These are phyloP conservation scores for Aspergillus awamori DNA, from an alignment of 2,329 filamentous ascomycete species.

Conservation along the genomic window DNA sequence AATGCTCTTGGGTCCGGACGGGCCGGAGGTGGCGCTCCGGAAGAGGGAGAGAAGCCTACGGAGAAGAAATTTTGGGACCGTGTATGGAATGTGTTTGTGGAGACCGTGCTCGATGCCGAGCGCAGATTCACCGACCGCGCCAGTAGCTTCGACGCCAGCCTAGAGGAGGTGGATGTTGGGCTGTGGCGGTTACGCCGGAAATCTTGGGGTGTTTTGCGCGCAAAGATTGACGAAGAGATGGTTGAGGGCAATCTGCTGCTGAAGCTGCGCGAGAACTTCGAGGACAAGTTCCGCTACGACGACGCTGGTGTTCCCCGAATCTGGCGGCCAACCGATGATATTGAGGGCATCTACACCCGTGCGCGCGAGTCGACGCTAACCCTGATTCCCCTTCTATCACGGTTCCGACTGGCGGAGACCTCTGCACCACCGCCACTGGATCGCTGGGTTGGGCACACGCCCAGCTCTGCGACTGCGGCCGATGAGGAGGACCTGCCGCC, in stretches of 20 bases:
- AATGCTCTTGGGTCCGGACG: constrained; percentile 91
- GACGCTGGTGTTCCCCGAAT: constrained; percentile 92
- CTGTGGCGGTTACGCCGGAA: constrained; percentile 91
- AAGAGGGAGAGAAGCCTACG: constrained; percentile 70
- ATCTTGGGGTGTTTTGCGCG: constrained; percentile 86
- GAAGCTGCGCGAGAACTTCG: constrained; percentile 96
- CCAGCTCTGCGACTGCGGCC: constrained; percentile 71
- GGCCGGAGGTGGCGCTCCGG: constrained; percentile 78
- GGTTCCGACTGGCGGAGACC: constrained; percentile 77
- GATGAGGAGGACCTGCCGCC: constrained; percentile 89
- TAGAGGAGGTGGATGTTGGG: constrained; percentile 88
- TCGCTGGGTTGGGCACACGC: constrained; percentile 78
- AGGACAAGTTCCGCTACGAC: constrained; percentile 98
- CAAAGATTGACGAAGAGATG: constrained; percentile 94
- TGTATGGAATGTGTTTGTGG: constrained; percentile 84
- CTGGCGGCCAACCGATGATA: constrained; percentile 95
- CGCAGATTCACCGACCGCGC: constrained; percentile 82
- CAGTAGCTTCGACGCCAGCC: constrained; percentile 88
- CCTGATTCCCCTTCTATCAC: constrained; percentile 84
- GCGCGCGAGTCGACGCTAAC: constrained; percentile 90
- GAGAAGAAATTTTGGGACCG: constrained; percentile 96
- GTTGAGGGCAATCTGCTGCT: constrained; percentile 96
- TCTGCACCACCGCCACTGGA: constrained; percentile 79
- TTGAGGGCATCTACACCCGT: constrained; percentile 90
- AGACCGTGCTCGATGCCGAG: constrained; percentile 83